These are phyloP conservation scores for Syzygium syzygioides DNA, from an alignment of 441 rosid species.

Conservation along the genomic window DNA sequence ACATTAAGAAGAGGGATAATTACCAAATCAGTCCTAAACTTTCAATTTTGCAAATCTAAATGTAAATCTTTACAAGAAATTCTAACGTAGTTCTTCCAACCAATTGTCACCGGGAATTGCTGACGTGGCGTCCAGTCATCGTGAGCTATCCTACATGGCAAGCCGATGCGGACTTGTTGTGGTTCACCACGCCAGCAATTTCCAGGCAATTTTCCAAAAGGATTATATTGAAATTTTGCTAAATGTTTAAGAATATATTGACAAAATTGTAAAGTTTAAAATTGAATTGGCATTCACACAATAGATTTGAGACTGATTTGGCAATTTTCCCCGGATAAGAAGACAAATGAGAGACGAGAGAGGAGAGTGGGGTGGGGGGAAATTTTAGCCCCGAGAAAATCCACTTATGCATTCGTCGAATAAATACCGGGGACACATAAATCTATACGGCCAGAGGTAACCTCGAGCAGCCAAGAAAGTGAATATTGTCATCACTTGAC, in stretches of 20 bases:
- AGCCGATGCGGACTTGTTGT: neutral
- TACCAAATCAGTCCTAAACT: neutral
- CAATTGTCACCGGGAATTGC: rapidly evolving
- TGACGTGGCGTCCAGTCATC: rapidly evolving
- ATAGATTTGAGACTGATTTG: neutral
- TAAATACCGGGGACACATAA: neutral
- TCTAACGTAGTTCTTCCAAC: rapidly evolving
- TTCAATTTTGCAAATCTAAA: neutral
- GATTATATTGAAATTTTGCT: neutral
- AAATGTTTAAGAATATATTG: neutral
- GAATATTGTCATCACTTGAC: neutral
- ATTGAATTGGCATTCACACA: neutral
- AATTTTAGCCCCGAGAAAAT: neutral
- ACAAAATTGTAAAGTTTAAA: neutral
- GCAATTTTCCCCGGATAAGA: neutral
- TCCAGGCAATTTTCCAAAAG: rapidly evolving
- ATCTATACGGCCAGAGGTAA: neutral
- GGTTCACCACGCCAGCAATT: rapidly evolving
- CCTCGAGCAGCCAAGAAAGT: neutral
- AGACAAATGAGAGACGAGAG: no score
- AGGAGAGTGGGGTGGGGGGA: neutral
- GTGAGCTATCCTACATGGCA: neutral
- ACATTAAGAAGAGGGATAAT: neutral
- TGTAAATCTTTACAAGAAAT: neutral
- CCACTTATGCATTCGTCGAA: neutral